Evolutionary conservation across 23 red algal genomes (phyloP).

Genomic region (Gracilaria vermiculophylla): DNA sequence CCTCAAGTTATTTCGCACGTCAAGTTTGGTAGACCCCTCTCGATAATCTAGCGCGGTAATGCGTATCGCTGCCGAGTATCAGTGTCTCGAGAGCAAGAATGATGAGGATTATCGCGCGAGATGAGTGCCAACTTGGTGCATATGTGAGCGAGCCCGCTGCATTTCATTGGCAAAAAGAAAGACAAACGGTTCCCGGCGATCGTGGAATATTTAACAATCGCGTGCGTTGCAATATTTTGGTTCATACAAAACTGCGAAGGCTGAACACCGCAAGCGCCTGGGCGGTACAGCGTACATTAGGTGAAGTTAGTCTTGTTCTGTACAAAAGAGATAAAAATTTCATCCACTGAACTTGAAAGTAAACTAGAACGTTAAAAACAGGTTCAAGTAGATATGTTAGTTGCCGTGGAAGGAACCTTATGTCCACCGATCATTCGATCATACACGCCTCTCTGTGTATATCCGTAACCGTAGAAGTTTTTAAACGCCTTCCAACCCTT

Average conservation of each 20-base stretch:
- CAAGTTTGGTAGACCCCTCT: too few species aligned
- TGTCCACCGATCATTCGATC: constrained; percentile 58
- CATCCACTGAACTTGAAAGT: background rate
- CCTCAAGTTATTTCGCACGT: too few species aligned
- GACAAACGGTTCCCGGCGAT: background rate
- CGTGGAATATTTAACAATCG: background rate
- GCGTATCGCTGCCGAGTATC: too few species aligned
- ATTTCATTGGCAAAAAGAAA: too few species aligned
- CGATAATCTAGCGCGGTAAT: too few species aligned
- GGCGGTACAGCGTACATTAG: constrained; percentile 9
- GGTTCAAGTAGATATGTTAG: constrained; percentile 27
- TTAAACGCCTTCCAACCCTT: constrained; percentile 66
- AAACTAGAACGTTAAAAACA: background rate
- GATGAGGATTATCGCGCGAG: too few species aligned
- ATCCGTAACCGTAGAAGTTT: constrained; percentile 66
- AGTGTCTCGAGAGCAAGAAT: too few species aligned
- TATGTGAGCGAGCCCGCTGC: too few species aligned
- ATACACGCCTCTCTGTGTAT: constrained; percentile 55
- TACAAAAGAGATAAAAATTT: background rate
- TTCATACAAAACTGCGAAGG: constrained; percentile 15
- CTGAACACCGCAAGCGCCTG: background rate
- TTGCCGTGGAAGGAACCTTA: constrained; percentile 58
- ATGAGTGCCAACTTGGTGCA: too few species aligned
- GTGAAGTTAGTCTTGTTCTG: constrained; percentile 32
- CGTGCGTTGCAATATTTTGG: background rate